Evolutionary conservation across 306 rosid species (phyloP).

Genomic region (Castanea crenata): DNA sequence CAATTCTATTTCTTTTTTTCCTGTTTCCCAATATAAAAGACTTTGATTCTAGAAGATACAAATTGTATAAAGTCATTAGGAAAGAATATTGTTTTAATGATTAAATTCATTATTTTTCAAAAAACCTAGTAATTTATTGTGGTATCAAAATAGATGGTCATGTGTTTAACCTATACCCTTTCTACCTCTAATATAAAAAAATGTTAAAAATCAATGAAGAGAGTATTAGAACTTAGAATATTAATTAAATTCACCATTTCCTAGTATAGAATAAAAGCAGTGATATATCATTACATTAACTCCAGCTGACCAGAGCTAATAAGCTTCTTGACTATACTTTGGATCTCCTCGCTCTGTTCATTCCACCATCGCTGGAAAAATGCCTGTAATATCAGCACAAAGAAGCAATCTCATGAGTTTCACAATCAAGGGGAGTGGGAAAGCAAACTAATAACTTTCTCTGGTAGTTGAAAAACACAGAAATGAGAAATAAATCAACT

Average conservation of each 20-base stretch:
- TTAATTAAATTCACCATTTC: background rate
- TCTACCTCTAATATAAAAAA: too few species aligned
- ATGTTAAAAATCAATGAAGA: background rate
- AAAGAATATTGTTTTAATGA: too few species aligned
- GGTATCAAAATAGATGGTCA: too few species aligned
- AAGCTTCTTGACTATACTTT: conserved; percentile 48
- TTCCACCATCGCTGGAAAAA: conserved; percentile 92
- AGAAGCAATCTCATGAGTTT: background rate
- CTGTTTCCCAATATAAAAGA: too few species aligned
- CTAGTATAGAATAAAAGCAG: background rate
- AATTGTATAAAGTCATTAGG: too few species aligned
- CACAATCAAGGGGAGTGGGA: background rate
- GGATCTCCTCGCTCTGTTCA: conserved; percentile 49
- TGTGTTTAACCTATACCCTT: too few species aligned
- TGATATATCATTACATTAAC: conserved; percentile 46
- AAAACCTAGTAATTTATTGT: too few species aligned
- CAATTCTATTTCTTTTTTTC: too few species aligned
- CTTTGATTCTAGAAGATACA: too few species aligned
- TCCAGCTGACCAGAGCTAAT: conserved; percentile 79
- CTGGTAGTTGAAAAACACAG: too few species aligned
- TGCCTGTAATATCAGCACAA: conserved; percentile 38
- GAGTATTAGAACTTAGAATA: background rate
- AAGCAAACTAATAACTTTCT: background rate
- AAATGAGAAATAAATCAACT: too few species aligned
- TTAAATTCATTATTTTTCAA: too few species aligned